Percentiles rank a stretch among this genome's conserved stretches.
Evolutionary conservation across 768 basidiomycete species (phyloP).

Genomic region (Leucocoprinus birnbaumii): DNA sequence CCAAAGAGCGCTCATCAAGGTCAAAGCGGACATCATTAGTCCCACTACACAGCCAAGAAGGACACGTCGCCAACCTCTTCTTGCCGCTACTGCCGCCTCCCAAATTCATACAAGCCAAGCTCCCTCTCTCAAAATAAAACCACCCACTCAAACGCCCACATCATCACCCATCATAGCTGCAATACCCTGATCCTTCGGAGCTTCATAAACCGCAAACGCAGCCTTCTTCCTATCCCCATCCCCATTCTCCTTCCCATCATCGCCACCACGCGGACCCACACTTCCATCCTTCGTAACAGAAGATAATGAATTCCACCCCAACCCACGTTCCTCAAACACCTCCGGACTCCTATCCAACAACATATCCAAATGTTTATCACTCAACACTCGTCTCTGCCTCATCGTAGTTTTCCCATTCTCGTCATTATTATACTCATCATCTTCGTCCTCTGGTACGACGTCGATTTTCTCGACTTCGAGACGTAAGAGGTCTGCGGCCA

Average conservation of each 20-base stretch:
- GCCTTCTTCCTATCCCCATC: slow-evolving; percentile 41
- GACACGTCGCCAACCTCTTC: too few relatives aligned
- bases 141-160: slow-evolving; percentile 12
- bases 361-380: slow-evolving; percentile 76
- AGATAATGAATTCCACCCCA: slow-evolving; percentile 77
- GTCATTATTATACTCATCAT: slow-evolving; percentile 23
- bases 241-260: slow-evolving; percentile 17
- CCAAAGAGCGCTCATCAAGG: too few relatives aligned
- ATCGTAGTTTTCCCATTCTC: background rate
- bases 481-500: slow-evolving; percentile 72
- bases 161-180: slow-evolving; percentile 66
- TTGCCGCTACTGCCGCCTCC: too few relatives aligned
- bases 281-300: too few relatives aligned
- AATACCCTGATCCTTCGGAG: slow-evolving; percentile 60
- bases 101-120: too few relatives aligned
- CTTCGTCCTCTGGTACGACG: slow-evolving; percentile 72
- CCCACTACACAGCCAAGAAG: too few relatives aligned
- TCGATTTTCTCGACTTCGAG: slow-evolving; percentile 90
- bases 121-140: background rate
- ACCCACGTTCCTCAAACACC: slow-evolving; percentile 67
- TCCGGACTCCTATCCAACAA: slow-evolving; percentile 77
- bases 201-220: slow-evolving; percentile 79
- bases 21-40: too few relatives aligned
- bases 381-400: slow-evolving; percentile 67
- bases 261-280: background rate